Percentiles rank a stretch among this genome's conserved stretches.
Conservation (phyloP, 2,329 filamentous ascomycete genomes). For the Aspergillus transmontanensis region DNA sequence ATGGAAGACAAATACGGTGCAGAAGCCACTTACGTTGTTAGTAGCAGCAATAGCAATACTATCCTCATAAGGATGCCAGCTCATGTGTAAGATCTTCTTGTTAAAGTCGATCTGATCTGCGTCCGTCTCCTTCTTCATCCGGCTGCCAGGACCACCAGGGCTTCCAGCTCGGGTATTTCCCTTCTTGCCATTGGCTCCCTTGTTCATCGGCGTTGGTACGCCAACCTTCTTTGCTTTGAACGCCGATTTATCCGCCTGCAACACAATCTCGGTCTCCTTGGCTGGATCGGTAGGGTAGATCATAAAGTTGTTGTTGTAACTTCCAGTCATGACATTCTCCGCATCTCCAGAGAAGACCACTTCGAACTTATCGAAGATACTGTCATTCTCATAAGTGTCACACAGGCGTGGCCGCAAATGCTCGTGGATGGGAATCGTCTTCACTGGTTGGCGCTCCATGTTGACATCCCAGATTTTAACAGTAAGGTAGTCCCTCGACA, state of each 20-base stretch:
- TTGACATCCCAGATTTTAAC: slow-evolving; percentile 99
- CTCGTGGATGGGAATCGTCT: slow-evolving; percentile 98
- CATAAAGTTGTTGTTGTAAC: slow-evolving; percentile 99
- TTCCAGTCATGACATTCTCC: slow-evolving; percentile 99
- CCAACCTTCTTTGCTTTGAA: slow-evolving; percentile 99
- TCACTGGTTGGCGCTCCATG: slow-evolving; percentile 96
- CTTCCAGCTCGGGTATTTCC: slow-evolving; percentile 83
- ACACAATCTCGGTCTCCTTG: slow-evolving; percentile 94
- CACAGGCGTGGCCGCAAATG: slow-evolving; percentile 91
- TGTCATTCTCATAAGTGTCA: slow-evolving; percentile 99
- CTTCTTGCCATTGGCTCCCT: slow-evolving; percentile 73
- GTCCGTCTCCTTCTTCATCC: slow-evolving; percentile 99
- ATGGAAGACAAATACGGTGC: not conserved
- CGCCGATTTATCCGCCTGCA: slow-evolving; percentile 97
- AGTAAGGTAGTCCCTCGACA: slow-evolving; percentile 95
- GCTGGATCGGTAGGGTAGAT: slow-evolving; percentile 97
- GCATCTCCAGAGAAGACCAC: slow-evolving; percentile 98
- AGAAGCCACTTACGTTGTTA: slow-evolving; percentile 82
- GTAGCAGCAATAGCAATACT: slow-evolving; percentile 99
- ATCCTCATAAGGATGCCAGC: slow-evolving; percentile 99
- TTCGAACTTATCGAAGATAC: slow-evolving; percentile 99
- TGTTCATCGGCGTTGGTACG: slow-evolving; percentile 95
- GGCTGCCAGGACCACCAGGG: slow-evolving; percentile 82
- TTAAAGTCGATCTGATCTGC: slow-evolving; percentile 99
- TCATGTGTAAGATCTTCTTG: slow-evolving; percentile 99